Evolutionary conservation across 768 basidiomycete genomes (phyloP).

Genomic region (Russula emetica): DNA sequence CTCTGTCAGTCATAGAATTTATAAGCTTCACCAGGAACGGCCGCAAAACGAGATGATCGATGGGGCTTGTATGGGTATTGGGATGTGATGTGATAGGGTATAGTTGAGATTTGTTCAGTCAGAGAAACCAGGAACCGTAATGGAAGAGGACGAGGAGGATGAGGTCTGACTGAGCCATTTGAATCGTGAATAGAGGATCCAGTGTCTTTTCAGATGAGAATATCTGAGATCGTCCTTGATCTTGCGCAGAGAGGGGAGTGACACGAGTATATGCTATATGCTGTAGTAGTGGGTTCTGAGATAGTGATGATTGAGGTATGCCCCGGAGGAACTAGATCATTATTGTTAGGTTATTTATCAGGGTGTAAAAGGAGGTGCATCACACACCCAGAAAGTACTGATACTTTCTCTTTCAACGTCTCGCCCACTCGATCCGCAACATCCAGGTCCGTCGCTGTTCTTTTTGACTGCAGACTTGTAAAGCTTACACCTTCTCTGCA

Average conservation of each 20-base stretch:
- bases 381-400: slow-evolving; percentile 89
- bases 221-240: slow-evolving; percentile 91
- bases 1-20: slow-evolving; percentile 63
- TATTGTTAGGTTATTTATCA: slow-evolving; percentile 21
- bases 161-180: slow-evolving; percentile 91
- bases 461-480: slow-evolving; percentile 73
- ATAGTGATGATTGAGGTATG: slow-evolving; percentile 83
- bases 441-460: slow-evolving; percentile 90
- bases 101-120: slow-evolving; percentile 57
- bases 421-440: slow-evolving; percentile 85
- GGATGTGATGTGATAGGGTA: slow-evolving; percentile 88
- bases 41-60: slow-evolving; percentile 70
- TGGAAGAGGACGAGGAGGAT: slow-evolving; percentile 85
- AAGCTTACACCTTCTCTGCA: slow-evolving; percentile 87
- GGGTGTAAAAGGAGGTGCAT: slow-evolving; percentile 28
- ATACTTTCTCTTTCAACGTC: slow-evolving; percentile 88
- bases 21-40: slow-evolving; percentile 70
- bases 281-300: slow-evolving; percentile 88
- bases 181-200: neutral
- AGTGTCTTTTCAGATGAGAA: slow-evolving; percentile 1
- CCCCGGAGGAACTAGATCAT: slow-evolving; percentile 74
- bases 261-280: slow-evolving; percentile 85
- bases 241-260: slow-evolving; percentile 80
- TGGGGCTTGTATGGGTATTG: slow-evolving; percentile 73
- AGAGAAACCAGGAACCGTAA: no score